phyloP scores from a whole-genome alignment of 2,329 filamentous ascomycete species.

The Pseudogymnoascus sp. region DNA sequence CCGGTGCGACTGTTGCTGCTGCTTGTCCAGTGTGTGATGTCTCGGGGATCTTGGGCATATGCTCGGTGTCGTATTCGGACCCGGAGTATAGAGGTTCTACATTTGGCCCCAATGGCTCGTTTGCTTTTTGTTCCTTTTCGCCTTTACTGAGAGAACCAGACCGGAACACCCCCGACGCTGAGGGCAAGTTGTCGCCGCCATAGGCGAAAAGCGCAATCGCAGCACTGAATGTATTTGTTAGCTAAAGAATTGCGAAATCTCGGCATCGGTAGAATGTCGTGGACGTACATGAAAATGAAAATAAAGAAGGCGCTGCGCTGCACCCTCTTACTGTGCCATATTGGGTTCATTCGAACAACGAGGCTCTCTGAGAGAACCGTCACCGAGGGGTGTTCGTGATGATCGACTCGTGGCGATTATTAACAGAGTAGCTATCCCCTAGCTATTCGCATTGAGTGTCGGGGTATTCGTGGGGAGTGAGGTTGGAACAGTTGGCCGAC shows the following conservation, averaged over 20 bases:
- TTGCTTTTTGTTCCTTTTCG: slow-evolving; percentile 5
- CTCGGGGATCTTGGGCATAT: slow-evolving; percentile 4
- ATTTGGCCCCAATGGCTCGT: neutral
- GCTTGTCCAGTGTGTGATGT: neutral
- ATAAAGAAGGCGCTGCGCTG: slow-evolving; percentile 14
- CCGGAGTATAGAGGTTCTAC: slow-evolving; percentile 12
- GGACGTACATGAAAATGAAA: slow-evolving; percentile 13
- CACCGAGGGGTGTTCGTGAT: slow-evolving; percentile 1
- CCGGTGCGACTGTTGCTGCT: neutral
- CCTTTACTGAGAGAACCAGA: neutral
- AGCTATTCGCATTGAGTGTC: slow-evolving; percentile 1
- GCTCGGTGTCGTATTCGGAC: slow-evolving; percentile 6
- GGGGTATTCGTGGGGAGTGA: neutral
- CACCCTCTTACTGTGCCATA: slow-evolving; percentile 16
- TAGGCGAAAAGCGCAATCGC: slow-evolving; percentile 6
- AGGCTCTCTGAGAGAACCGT: neutral
- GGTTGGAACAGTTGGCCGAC: neutral
- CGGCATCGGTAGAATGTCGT: too few relatives aligned
- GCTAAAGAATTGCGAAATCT: neutral
- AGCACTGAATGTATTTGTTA: neutral
- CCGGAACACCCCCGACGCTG: neutral
- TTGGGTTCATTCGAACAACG: slow-evolving; percentile 1
- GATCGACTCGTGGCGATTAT: neutral
- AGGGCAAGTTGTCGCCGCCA: neutral
- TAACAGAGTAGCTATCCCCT: slow-evolving; percentile 4